Evolutionary conservation across 2,329 filamentous ascomycete species (phyloP), one percentile per base, ranked within the genome.

Genomic region (Juglanconis oblonga): DNA sequence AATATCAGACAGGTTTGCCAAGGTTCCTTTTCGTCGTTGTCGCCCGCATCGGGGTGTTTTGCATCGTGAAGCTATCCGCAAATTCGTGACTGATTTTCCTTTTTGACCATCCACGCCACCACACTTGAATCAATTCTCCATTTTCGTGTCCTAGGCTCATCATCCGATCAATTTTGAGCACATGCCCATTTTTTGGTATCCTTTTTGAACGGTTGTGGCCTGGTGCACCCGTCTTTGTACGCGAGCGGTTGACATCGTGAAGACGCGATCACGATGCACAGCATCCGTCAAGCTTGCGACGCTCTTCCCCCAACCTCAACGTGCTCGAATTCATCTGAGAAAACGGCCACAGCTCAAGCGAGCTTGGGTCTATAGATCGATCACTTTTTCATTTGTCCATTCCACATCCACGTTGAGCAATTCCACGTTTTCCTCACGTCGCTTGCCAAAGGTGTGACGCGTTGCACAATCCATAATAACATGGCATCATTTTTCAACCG

Each of bases 41-140:
- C 57, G 61, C 61, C 61, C 8, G 32, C 17, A 44, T 45, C 31
- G 36, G 45, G 49, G 5, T 29, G n/a, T 29, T 13, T 14, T 44
- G 52, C 61, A 57, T 62, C 57, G 57, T 62, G 61, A 62, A 57
- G 61, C 61, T 62, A 62, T 62, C 61, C 61, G 49, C 61, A 60
- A 24, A 35, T 55, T 57, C n/a, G 33, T 49, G 54, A 47, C 29
- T 50, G 38, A 38, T 36, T 55, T 60, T 57, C 50, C 36, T 29
- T 10, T 51, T 57, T 51, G n/a, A 7, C 50, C 44, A 31, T 38
- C 57, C 54, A 62, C 54, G 4, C 54, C 61, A 60, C 61, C 53
- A 54, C 61, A 57, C 9, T 8, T 54, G 6, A 11, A 32, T 38
- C 24, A 47, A 54, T 57, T 35, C 24, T n/a, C 29, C 57, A 55